Conservation (phyloP, 1,284 basidiomycete genomes). For the Ustilago xerochloae region DNA sequence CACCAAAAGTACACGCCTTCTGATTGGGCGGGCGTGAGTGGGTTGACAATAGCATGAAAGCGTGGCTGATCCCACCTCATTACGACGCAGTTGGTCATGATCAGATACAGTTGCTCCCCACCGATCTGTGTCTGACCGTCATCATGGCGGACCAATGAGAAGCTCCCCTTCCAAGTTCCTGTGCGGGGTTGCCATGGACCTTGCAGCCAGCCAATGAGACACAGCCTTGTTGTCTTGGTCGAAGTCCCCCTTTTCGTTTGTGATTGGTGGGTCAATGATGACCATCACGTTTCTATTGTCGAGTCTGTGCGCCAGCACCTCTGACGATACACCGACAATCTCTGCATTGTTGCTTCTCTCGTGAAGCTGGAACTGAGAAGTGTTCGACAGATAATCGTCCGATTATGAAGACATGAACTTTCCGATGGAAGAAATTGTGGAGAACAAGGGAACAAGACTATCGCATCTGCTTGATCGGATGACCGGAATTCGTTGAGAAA, state of each 20-base stretch:
- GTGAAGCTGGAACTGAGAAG: not conserved
- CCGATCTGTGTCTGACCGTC: not conserved
- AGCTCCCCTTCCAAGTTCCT: not conserved
- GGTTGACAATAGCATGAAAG: no score
- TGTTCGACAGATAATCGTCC: not conserved
- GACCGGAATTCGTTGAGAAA: not conserved
- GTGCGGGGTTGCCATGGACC: not conserved
- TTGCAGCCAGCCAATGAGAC: slow-evolving; percentile 5
- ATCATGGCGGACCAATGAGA: slow-evolving; percentile 13
- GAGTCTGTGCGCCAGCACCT: no score
- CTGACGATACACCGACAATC: no score
- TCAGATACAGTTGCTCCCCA: not conserved
- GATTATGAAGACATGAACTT: not conserved
- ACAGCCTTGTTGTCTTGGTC: not conserved
- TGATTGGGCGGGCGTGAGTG: not conserved
- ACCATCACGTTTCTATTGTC: no score
- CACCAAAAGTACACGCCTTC: not conserved
- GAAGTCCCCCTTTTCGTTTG: not conserved
- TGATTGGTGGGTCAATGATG: no score
- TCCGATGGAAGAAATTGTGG: not conserved
- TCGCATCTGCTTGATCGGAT: not conserved
- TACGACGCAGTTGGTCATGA: not conserved
- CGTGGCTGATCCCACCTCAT: not conserved
- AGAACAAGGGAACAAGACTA: not conserved
- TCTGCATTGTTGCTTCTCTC: no score